Percentiles rank a stretch among this genome's conserved stretches.
phyloP scores from a whole-genome alignment of 2,329 filamentous ascomycete species.

The Venturia asperata region DNA sequence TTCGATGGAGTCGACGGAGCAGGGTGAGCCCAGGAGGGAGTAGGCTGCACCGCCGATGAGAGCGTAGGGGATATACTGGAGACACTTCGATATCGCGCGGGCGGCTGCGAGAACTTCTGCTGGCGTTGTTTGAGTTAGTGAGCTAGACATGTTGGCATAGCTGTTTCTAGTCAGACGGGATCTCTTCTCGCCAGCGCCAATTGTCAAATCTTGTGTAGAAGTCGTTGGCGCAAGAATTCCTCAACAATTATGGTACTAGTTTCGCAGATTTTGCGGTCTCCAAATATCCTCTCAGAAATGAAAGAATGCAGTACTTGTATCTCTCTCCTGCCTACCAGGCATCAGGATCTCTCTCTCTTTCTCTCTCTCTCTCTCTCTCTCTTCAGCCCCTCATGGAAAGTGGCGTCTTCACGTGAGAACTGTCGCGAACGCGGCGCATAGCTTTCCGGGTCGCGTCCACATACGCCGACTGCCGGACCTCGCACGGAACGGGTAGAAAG shows the following conservation, averaged over 20 bases:
- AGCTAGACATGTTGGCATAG: background rate
- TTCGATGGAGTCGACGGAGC: conserved; percentile 6
- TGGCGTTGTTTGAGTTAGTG: background rate
- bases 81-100: background rate
- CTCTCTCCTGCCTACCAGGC: background rate
- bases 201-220: background rate
- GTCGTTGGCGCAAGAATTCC: background rate
- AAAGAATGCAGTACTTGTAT: no score
- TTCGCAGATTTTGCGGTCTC: background rate
- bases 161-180: background rate
- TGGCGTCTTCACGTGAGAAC: background rate
- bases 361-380: background rate
- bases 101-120: background rate
- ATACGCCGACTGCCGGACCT: background rate
- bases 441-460: background rate
- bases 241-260: no score
- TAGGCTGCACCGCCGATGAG: background rate
- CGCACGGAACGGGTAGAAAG: background rate
- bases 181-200: no score
- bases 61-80: conserved; percentile 2
- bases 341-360: background rate
- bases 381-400: background rate
- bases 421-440: background rate
- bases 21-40: conserved; percentile 1
- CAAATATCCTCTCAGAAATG: no score